Conservation (phyloP, 2,329 filamentous ascomycete species). For the Leptodontidium sp. region DNA sequence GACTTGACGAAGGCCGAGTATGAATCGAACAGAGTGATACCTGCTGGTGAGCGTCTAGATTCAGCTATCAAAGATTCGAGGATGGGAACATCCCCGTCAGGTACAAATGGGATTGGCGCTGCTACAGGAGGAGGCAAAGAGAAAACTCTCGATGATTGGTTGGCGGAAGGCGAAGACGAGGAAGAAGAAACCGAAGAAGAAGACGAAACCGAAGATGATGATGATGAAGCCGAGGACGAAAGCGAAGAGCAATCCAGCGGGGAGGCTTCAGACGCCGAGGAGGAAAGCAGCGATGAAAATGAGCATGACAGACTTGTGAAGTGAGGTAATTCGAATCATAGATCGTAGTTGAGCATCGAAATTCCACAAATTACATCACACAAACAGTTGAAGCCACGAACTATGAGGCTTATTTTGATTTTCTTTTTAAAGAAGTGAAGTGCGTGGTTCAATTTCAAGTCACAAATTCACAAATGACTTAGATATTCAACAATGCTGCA, state of each 20-base stretch:
- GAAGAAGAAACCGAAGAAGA: slow-evolving; percentile 55
- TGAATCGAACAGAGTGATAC: slow-evolving; percentile 53
- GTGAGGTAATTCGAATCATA: slow-evolving; percentile 11
- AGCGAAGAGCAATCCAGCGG: slow-evolving; percentile 34
- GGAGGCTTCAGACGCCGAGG: slow-evolving; percentile 43
- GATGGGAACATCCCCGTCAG: slow-evolving; percentile 48
- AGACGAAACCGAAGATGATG: slow-evolving; percentile 37
- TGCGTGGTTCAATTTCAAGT: slow-evolving; percentile 25
- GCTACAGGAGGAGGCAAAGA: slow-evolving; percentile 50
- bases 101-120: slow-evolving; percentile 56
- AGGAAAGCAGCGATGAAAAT: slow-evolving; percentile 39
- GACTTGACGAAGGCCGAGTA: slow-evolving; percentile 51
- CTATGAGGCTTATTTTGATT: slow-evolving; percentile 23
- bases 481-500: slow-evolving; percentile 3
- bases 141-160: slow-evolving; percentile 93
- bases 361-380: slow-evolving; percentile 22
- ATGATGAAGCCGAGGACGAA: slow-evolving; percentile 43
- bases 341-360: slow-evolving; percentile 7
- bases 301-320: slow-evolving; percentile 44
- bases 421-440: slow-evolving; percentile 5
- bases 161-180: slow-evolving; percentile 67
- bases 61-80: slow-evolving; percentile 55
- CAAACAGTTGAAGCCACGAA: slow-evolving; percentile 30
- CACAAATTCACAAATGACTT: slow-evolving; percentile 21
- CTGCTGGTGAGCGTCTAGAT: slow-evolving; percentile 71